phyloP scores from a whole-genome alignment of 2,329 filamentous ascomycete species.

The Penicillium sp. region DNA sequence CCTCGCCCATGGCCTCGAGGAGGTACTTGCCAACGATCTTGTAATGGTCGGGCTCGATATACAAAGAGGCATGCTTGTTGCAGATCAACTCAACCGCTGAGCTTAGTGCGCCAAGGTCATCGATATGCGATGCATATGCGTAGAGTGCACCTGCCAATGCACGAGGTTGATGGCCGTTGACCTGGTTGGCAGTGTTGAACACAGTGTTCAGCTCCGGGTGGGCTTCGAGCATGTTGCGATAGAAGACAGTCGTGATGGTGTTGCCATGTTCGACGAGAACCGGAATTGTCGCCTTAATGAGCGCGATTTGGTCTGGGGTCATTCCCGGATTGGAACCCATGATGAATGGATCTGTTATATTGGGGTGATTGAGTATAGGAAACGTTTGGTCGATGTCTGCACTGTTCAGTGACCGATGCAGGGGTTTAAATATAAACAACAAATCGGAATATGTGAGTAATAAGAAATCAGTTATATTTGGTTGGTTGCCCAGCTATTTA shows the following conservation, averaged over 20 bases:
- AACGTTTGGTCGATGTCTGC: not conserved
- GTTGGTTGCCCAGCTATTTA: constrained; percentile 11
- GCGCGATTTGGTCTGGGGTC: constrained; percentile 56
- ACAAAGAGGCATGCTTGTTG: constrained; percentile 72
- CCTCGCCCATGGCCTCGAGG: constrained; percentile 64
- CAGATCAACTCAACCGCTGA: constrained; percentile 67
- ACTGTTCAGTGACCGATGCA: not conserved
- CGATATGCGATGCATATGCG: constrained; percentile 70
- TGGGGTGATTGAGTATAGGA: not conserved
- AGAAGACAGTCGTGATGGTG: constrained; percentile 70
- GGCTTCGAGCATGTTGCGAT: constrained; percentile 64
- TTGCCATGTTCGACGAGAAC: constrained; percentile 67
- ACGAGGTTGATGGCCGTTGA: constrained; percentile 65
- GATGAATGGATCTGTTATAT: not conserved
- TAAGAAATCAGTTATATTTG: not conserved
- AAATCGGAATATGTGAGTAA: not conserved
- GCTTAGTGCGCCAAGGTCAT: constrained; percentile 61
- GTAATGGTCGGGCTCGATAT: constrained; percentile 69
- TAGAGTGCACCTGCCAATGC: constrained; percentile 69
- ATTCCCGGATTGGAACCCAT: constrained; percentile 21
- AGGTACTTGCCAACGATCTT: constrained; percentile 68
- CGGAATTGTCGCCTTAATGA: constrained; percentile 70
- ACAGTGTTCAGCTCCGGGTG: constrained; percentile 67
- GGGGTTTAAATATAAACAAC: not conserved
- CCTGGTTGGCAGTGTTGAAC: constrained; percentile 71